Evolutionary conservation across 305 asterid genomes (phyloP).

Genomic region (Fraxinus ornus): DNA sequence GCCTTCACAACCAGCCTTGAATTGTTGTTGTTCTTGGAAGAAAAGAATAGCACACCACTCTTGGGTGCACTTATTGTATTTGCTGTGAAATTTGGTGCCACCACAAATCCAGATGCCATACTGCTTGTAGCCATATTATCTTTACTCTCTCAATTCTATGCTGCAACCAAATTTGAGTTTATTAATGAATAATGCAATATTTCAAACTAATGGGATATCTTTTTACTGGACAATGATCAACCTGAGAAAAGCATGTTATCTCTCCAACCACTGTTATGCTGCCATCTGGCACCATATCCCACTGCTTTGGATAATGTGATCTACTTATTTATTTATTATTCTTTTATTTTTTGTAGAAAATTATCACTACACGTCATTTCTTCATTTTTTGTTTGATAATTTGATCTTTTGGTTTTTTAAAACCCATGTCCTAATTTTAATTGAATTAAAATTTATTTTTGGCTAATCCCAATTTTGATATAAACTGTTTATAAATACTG

Average conservation of each 20-base stretch:
- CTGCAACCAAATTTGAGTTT: constrained; percentile 29
- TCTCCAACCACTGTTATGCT: constrained; percentile 41
- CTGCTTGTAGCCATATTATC: constrained; percentile 55
- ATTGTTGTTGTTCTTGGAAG: constrained; percentile 37
- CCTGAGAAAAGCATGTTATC: constrained; percentile 32
- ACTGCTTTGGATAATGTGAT: constrained; percentile 60
- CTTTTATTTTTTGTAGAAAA: not conserved
- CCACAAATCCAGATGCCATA: constrained; percentile 62
- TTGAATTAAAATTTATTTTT: not conserved
- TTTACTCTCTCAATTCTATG: constrained; percentile 2
- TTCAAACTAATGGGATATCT: constrained; percentile 47
- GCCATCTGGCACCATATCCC: constrained; percentile 77
- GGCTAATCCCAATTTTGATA: not conserved
- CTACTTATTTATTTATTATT: not conserved
- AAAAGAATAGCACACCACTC: constrained; percentile 33
- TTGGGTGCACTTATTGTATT: constrained; percentile 33
- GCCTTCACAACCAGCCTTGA: constrained; percentile 62
- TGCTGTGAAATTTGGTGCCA: constrained; percentile 45
- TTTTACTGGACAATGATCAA: constrained; percentile 54
- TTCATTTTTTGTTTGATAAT: not conserved
- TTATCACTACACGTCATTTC: not conserved
- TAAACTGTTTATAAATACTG: too few relatives aligned
- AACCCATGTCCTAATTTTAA: too few relatives aligned
- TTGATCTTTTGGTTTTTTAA: not conserved
- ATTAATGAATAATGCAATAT: not conserved